These are phyloP conservation scores for Ophiosphaerella herpotricha DNA, from an alignment of 2,329 filamentous ascomycete genomes.

Conservation along the genomic window DNA sequence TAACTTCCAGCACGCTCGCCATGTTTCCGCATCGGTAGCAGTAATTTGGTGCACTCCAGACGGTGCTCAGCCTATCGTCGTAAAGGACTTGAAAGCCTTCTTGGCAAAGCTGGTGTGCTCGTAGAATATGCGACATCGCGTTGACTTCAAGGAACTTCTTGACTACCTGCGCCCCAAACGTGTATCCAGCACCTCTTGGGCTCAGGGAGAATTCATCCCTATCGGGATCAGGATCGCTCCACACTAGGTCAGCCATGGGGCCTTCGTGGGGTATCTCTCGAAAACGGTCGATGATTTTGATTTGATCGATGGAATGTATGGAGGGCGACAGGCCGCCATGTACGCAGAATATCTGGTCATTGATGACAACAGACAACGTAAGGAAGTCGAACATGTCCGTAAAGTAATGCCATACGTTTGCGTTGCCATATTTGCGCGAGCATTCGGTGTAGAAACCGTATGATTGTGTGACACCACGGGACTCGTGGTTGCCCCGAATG, in stretches of 20 bases:
- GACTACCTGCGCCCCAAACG: conserved; percentile 95
- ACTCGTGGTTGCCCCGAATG: conserved; percentile 97
- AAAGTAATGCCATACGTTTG: conserved; percentile 99
- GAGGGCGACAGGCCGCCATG: conserved; percentile 76
- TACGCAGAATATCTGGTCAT: conserved; percentile 98
- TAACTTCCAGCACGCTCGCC: conserved; percentile 95
- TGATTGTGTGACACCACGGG: conserved; percentile 94
- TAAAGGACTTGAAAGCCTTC: conserved; percentile 98
- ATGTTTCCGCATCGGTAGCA: conserved; percentile 96
- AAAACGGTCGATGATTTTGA: conserved; percentile 99
- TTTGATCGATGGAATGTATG: conserved; percentile 98
- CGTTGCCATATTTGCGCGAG: conserved; percentile 95
- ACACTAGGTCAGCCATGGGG: conserved; percentile 98
- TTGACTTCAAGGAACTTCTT: conserved; percentile 98
- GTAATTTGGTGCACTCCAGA: conserved; percentile 83
- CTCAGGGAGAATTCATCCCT: conserved; percentile 95
- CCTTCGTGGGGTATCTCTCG: conserved; percentile 98
- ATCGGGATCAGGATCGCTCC: conserved; percentile 97
- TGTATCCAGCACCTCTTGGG: conserved; percentile 92
- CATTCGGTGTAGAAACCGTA: conserved; percentile 99
- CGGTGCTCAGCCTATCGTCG: conserved; percentile 90
- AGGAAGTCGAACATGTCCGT: conserved; percentile 99
- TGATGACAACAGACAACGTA: conserved; percentile 95
- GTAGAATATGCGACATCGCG: conserved; percentile 94
- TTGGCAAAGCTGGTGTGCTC: conserved; percentile 97